phyloP scores from a whole-genome alignment of 228 moss, liverwort and hornwort species.

The Sphagnum magellanicum region DNA sequence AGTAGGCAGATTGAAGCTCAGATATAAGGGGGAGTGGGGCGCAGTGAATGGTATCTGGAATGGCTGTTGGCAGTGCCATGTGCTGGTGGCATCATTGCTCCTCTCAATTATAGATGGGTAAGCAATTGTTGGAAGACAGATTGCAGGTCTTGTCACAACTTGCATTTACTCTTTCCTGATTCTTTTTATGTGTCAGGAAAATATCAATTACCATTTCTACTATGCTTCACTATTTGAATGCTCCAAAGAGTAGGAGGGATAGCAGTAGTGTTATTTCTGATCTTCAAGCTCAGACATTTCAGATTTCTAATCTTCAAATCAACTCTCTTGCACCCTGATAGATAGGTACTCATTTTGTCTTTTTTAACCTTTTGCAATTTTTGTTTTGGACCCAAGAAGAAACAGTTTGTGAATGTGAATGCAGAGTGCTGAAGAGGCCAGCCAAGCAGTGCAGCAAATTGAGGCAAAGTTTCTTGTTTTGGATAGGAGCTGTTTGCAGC shows the following conservation, averaged over 20 bases:
- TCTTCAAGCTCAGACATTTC: no score
- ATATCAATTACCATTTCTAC: not conserved
- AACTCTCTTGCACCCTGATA: no score
- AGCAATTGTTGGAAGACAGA: constrained; percentile 3
- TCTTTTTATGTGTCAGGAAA: not conserved
- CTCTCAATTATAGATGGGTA: constrained; percentile 97
- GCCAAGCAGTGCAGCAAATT: constrained; percentile 69
- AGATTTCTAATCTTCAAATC: no score
- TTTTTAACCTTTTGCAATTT: no score
- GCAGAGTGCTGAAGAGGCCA: constrained; percentile 91
- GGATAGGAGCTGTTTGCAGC: constrained; percentile 69
- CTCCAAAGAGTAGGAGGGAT: no score
- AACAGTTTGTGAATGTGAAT: no score
- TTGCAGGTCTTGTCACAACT: not conserved
- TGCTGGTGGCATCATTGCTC: constrained; percentile 84
- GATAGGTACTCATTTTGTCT: no score
- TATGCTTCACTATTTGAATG: no score
- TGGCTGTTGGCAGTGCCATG: constrained; percentile 91
- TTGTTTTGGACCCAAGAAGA: no score
- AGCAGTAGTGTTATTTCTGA: no score
- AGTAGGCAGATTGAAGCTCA: not conserved
- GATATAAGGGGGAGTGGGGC: constrained; percentile 1
- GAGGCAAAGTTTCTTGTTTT: constrained; percentile 76
- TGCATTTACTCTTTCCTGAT: not conserved
- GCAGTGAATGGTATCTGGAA: constrained; percentile 92